Evolutionary conservation across 139 green algal genomes (phyloP), one percentile per base, ranked within the genome.

Genomic region (Bryopsis sp.): DNA sequence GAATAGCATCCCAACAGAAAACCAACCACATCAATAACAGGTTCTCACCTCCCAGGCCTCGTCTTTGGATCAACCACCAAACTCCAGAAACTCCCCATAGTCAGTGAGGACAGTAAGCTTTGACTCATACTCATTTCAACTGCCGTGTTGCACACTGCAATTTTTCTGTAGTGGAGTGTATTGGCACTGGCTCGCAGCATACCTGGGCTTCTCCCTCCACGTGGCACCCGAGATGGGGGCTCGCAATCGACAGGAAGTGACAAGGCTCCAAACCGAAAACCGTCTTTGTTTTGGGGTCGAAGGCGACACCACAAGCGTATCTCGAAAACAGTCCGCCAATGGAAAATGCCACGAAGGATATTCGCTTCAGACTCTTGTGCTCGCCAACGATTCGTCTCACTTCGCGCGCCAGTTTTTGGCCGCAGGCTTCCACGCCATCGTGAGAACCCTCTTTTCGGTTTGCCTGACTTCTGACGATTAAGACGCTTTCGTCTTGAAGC

Each of bases 281-380:
- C 4, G 50, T 72, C 36, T 64, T 58, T 26, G 34, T 11, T 2
- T 6, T 5, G 2, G 70, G 70, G 38, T 63, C 24, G 50, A 63
- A 80, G 28, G 74, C 48, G 3, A 74, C 2, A 6, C 70, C 74
- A 32, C 50, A 22, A 8, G 74, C 77, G 58, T 75, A 81, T 15
- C 77, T 67, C 0, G 65, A 64, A 2, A 82, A 72, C 31, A 82
- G 58, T 24, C 76, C 76, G 4, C 76, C 76, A 64, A 79, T 72
- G 29, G 60, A 72, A 43, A 76, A 68, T 6, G 54, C 63, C 31
- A 75, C 19, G 2, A 74, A 65, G 32, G 58, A 65, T 7, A 65
- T 65, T 26, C 43, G 32, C 8, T 7, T 65, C 29, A 65, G 58
- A 32, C 43, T 7, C 5, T 31, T 31, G 24, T 43, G 26, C 32